These are phyloP conservation scores for Jamesozyma jinghongensis DNA, from an alignment of 805 yeast genomes.

Conservation along the genomic window DNA sequence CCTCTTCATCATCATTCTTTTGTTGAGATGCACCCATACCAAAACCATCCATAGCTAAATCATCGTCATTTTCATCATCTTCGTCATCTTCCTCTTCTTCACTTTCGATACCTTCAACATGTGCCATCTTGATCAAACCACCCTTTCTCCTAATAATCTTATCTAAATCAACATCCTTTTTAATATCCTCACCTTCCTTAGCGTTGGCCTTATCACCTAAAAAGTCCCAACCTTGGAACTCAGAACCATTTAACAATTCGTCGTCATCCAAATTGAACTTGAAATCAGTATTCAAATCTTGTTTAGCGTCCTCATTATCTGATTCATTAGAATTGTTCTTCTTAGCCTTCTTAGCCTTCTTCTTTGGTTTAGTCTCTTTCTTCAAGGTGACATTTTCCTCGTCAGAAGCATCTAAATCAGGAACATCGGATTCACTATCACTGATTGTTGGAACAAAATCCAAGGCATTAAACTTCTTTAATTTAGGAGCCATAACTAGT, in stretches of 20 bases:
- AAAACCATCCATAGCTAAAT: constrained; percentile 32
- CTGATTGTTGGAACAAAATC: constrained; percentile 64
- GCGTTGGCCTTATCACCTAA: constrained; percentile 32
- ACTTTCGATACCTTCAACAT: constrained; percentile 32
- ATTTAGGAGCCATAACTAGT: not conserved
- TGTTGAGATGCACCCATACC: constrained; percentile 30
- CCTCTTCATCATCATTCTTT: constrained; percentile 22
- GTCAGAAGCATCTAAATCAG: constrained; percentile 42
- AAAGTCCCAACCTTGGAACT: constrained; percentile 81
- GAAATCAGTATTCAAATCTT: constrained; percentile 66
- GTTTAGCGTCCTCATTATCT: constrained; percentile 34
- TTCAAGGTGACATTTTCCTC: constrained; percentile 29
- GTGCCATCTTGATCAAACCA: constrained; percentile 52
- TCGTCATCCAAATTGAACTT: constrained; percentile 55
- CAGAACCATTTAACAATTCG: constrained; percentile 20
- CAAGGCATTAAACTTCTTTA: constrained; percentile 18
- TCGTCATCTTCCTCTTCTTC: constrained; percentile 36
- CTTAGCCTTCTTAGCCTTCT: constrained; percentile 14
- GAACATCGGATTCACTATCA: constrained; percentile 65
- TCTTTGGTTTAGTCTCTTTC: constrained; percentile 14
- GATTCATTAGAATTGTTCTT: constrained; percentile 22
- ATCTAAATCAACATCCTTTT: constrained; percentile 74
- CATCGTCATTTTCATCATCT: constrained; percentile 24
- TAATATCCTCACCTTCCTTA: constrained; percentile 16
- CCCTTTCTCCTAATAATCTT: constrained; percentile 82